Base-by-base conservation (phyloP, 2,329 filamentous ascomycete genomes). In the Penicillium capsulatum region DNA sequence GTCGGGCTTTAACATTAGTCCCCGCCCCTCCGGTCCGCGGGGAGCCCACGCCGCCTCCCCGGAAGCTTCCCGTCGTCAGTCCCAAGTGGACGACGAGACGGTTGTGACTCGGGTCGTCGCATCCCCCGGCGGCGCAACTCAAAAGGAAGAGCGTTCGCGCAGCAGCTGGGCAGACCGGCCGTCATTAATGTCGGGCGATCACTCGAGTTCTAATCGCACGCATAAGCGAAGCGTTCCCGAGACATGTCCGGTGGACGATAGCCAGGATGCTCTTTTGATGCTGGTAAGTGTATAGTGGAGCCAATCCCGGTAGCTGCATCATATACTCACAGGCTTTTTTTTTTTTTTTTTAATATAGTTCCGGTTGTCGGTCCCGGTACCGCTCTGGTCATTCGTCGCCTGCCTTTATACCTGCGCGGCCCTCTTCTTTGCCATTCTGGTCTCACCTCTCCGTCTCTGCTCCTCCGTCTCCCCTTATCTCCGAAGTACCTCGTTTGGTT, bases 371-470 rank as follows among this genome's bases (percentile, higher is more conserved):
- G 60, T 67, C 16, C 71, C 77, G 11, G 73, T 75, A 47, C 73
- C 74, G 9, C 53, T 78, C 5, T 69, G 80, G 50, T 78, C 77
- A 36, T 52, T 76, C 20, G 56, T 70, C 45, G 73, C 76, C 47
- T 66, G 69, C 27, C 42, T 79, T 34, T 82, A 78, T 67, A 74
- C 77, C 13, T 48, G 75, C 40, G 61, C 74, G 46, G 69, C 73
- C 10, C 51, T 79, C 31, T 34, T 79, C 48, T 65, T 74, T 46
- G 70, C 76, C 39, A 46, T 75, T 38, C 45, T 77, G 32, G 64
- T 74, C 29, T 69, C 72, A 27, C 78, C 78, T 4, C 59, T 81
- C 31, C 73, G 75, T 30, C 58, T 80, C 44, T 79, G 73, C 62
- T 68, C n/a, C n/a, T n/a, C 71, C 22, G 57, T 61, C 29, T 55